phyloP scores from a whole-genome alignment of 352 stramenopile species.

The Phytophthora parvispora region DNA sequence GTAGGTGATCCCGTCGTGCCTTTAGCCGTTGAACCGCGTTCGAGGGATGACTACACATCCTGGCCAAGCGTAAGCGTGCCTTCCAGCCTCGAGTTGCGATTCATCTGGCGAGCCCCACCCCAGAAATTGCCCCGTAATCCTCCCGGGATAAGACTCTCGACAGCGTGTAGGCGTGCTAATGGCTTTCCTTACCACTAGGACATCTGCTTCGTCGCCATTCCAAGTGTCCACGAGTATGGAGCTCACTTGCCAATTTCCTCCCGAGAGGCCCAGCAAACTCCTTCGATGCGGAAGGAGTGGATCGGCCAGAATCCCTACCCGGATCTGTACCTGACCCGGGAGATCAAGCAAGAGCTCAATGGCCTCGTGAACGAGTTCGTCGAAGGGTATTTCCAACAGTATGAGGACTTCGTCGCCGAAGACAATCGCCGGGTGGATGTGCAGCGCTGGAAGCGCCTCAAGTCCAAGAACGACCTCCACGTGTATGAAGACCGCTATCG shows the following conservation, averaged over 20 bases:
- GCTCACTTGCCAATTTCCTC: not conserved
- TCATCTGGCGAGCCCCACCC: too few species aligned
- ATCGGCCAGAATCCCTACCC: conserved; percentile 40
- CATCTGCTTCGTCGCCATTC: too few species aligned
- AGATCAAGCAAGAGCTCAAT: conserved; percentile 34
- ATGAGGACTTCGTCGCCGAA: conserved; percentile 41
- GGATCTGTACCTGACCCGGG: conserved; percentile 28
- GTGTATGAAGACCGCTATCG: conserved; percentile 45
- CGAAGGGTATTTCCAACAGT: conserved; percentile 47
- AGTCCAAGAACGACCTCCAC: conserved; percentile 50
- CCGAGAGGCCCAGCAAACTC: not conserved
- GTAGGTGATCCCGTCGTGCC: too few species aligned
- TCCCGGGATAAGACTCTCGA: too few species aligned
- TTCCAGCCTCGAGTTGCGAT: too few species aligned
- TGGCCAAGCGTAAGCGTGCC: too few species aligned
- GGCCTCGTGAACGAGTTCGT: conserved; percentile 41
- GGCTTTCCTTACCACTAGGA: too few species aligned
- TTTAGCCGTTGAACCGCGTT: too few species aligned
- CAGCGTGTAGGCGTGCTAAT: too few species aligned
- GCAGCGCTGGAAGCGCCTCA: conserved; percentile 48
- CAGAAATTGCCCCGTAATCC: too few species aligned
- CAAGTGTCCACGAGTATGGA: too few species aligned
- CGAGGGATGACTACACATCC: too few species aligned
- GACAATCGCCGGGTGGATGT: conserved; percentile 42
- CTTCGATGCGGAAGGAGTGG: conserved; percentile 30